Conservation (phyloP, 2,329 filamentous ascomycete genomes). For the Juglanconis oblonga region DNA sequence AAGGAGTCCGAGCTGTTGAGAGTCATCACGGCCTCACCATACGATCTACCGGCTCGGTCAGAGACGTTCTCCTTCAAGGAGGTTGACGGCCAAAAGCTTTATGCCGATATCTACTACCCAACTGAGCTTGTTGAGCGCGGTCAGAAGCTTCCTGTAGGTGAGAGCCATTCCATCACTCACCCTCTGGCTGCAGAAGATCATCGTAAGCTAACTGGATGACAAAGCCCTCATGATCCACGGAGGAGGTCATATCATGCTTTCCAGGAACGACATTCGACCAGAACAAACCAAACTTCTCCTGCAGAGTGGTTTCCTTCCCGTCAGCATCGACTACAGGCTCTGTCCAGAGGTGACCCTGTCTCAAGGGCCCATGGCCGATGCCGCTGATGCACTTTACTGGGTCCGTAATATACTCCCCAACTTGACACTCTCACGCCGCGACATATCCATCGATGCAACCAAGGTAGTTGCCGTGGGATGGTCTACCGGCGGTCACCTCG, state of each 20-base stretch:
- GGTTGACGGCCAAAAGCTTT: constrained; percentile 18
- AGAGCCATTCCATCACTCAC: not conserved
- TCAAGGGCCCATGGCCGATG: constrained; percentile 44
- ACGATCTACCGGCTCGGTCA: not conserved
- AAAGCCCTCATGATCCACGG: constrained; percentile 42
- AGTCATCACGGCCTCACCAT: constrained; percentile 25
- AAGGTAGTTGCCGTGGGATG: constrained; percentile 42
- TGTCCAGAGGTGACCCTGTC: constrained; percentile 44
- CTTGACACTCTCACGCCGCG: too few relatives aligned
- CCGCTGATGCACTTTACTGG: constrained; percentile 36
- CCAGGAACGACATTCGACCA: constrained; percentile 33
- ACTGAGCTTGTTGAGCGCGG: not conserved
- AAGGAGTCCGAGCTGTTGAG: constrained; percentile 24
- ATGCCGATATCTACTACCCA: constrained; percentile 34
- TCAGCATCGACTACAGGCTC: constrained; percentile 48
- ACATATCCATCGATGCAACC: constrained; percentile 22
- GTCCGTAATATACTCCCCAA: constrained; percentile 25
- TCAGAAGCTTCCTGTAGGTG: constrained; percentile 13
- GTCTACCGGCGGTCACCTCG: constrained; percentile 46
- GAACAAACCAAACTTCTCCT: constrained; percentile 37
- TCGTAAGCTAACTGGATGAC: too few relatives aligned
- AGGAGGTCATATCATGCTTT: constrained; percentile 38
- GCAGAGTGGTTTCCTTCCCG: constrained; percentile 37
- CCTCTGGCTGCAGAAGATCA: too few relatives aligned
- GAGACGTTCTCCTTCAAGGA: constrained; percentile 24